Conservation (phyloP, 2,329 filamentous ascomycete genomes). For the Colletotrichum tropicicola region DNA sequence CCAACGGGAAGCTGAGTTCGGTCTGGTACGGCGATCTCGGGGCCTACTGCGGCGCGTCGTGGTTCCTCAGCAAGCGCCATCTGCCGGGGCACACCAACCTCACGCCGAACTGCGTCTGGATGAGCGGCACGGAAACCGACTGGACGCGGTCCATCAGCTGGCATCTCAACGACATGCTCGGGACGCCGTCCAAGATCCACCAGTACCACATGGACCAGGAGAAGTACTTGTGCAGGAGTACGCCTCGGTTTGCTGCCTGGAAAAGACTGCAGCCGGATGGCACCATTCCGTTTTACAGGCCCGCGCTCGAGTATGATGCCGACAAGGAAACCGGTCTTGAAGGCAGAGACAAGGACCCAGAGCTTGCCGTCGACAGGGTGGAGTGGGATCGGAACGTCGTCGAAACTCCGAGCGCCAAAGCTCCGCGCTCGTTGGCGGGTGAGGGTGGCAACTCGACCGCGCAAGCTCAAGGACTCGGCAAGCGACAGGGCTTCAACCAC, state of each 20-base stretch:
- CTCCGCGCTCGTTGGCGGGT: too few species aligned
- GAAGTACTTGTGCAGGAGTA: conserved; percentile 32
- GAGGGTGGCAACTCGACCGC: neutral
- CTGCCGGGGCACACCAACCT: conserved; percentile 21
- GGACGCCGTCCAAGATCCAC: conserved; percentile 22
- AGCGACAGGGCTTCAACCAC: neutral
- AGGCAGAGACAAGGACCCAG: conserved; percentile 24
- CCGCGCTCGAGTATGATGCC: conserved; percentile 34
- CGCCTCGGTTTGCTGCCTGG: conserved; percentile 34
- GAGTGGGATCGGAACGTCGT: conserved; percentile 25
- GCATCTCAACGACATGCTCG: conserved; percentile 33
- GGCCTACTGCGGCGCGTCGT: conserved; percentile 32
- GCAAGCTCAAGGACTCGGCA: neutral
- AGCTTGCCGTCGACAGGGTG: conserved; percentile 29
- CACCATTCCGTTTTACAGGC: conserved; percentile 37
- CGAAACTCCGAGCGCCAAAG: too few species aligned
- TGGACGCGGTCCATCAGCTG: conserved; percentile 31
- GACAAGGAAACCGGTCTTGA: conserved; percentile 16
- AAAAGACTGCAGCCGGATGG: conserved; percentile 28
- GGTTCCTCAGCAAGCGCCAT: conserved; percentile 33
- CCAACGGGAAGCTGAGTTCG: conserved; percentile 27
- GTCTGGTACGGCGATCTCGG: conserved; percentile 35
- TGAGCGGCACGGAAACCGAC: conserved; percentile 34
- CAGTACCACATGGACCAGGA: conserved; percentile 27
- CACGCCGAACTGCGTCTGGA: conserved; percentile 32